These are phyloP conservation scores for Colletotrichum truncatum DNA, from an alignment of 2,329 filamentous ascomycete genomes.

Conservation along the genomic window DNA sequence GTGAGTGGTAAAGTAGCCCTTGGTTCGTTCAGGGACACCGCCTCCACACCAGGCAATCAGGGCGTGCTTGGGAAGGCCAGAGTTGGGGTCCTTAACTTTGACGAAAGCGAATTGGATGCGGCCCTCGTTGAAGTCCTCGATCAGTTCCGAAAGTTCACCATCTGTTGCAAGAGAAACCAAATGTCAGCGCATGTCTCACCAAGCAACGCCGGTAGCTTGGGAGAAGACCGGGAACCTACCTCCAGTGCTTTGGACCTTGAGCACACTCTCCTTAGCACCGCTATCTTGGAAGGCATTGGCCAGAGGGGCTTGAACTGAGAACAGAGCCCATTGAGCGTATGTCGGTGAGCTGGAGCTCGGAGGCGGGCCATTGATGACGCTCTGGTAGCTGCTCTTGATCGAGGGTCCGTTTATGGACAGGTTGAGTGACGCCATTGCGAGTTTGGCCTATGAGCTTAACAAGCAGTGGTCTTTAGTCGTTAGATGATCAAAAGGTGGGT, in stretches of 20 bases:
- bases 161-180: constrained; percentile 59
- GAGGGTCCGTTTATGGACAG: constrained; percentile 81
- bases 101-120: constrained; percentile 96
- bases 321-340: constrained; percentile 92
- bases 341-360: constrained; percentile 75
- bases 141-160: constrained; percentile 87
- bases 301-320: constrained; percentile 91
- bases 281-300: constrained; percentile 92
- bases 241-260: constrained; percentile 94
- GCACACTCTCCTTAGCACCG: constrained; percentile 87
- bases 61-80: constrained; percentile 86
- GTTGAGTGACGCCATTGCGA: constrained; percentile 80
- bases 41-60: constrained; percentile 97
- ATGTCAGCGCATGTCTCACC: constrained; percentile 29
- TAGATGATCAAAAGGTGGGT: constrained; percentile 4
- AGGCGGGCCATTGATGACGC: constrained; percentile 62
- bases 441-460: constrained; percentile 33
- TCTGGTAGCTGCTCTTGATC: constrained; percentile 82
- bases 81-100: constrained; percentile 96
- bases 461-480: constrained; percentile 22
- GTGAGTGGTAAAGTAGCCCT: constrained; percentile 98
- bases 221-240: constrained; percentile 58
- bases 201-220: constrained; percentile 22
- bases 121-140: constrained; percentile 97
- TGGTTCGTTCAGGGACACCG: constrained; percentile 96